phyloP scores from a whole-genome alignment of 164 flowering plant species.

The Akebia trifoliata region DNA sequence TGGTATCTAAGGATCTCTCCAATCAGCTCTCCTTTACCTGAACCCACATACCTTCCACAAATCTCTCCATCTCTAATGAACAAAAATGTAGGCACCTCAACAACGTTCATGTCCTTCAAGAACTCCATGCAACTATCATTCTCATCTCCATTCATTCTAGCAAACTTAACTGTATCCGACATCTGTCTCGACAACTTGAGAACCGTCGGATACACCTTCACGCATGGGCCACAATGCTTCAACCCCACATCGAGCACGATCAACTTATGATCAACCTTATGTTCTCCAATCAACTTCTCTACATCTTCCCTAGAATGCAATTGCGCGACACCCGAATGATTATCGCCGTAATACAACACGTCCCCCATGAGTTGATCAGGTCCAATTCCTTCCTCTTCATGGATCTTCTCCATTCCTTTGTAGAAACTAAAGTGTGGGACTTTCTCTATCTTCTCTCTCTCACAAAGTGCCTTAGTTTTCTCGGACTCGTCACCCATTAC shows the following conservation, averaged over 20 bases:
- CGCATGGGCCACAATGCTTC: slow-evolving; percentile 98
- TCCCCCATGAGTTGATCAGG: slow-evolving; percentile 78
- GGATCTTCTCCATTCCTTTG: slow-evolving; percentile 76
- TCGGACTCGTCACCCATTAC: slow-evolving; percentile 92
- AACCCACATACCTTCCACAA: slow-evolving; percentile 85
- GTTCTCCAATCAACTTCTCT: slow-evolving; percentile 55
- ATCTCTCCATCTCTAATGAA: slow-evolving; percentile 82
- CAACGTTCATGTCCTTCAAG: slow-evolving; percentile 79
- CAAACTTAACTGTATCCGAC: slow-evolving; percentile 74
- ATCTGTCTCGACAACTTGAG: slow-evolving; percentile 74
- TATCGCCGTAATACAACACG: slow-evolving; percentile 86
- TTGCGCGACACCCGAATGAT: slow-evolving; percentile 70
- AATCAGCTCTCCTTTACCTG: slow-evolving; percentile 92
- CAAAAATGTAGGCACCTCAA: slow-evolving; percentile 90
- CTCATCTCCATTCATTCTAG: slow-evolving; percentile 97
- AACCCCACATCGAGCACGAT: slow-evolving; percentile 87
- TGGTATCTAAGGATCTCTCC: slow-evolving; percentile 95
- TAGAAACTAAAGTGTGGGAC: slow-evolving; percentile 94
- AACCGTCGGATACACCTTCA: slow-evolving; percentile 94
- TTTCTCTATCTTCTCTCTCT: slow-evolving; percentile 57
- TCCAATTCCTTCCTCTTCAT: slow-evolving; percentile 85
- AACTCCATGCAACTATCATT: slow-evolving; percentile 89
- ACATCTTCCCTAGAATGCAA: slow-evolving; percentile 69
- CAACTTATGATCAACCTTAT: slow-evolving; percentile 51
- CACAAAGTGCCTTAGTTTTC: slow-evolving; percentile 49